Percentiles rank a stretch among this genome's conserved stretches.
Conservation (phyloP, 2,329 filamentous ascomycete genomes). For the Talaromyces islandicus region DNA sequence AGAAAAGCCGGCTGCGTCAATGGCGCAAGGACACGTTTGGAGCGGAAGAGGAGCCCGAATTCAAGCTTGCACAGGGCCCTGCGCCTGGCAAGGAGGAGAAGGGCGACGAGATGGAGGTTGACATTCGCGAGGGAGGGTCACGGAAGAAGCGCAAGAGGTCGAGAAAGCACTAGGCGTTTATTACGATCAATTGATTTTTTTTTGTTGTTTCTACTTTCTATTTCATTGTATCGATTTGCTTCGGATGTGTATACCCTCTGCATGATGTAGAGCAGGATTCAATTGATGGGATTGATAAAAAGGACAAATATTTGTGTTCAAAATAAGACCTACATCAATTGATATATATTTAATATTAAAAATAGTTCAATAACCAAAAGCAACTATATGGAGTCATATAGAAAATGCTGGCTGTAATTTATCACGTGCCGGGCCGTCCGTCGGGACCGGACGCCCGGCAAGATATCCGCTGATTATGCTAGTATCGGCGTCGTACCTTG, state of each 20-base stretch:
- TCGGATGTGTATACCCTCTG: background rate
- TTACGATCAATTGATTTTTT: no score
- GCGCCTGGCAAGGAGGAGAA: constrained; percentile 16
- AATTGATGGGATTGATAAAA: background rate
- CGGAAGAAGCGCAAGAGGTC: constrained; percentile 40
- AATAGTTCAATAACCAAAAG: no score
- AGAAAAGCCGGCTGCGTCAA: constrained; percentile 83
- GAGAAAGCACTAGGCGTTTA: constrained; percentile 32
- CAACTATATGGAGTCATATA: no score
- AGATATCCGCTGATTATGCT: background rate
- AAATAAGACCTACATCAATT: no score
- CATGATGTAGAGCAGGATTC: background rate
- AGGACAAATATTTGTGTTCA: background rate
- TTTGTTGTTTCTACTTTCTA: background rate
- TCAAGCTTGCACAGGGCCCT: constrained; percentile 23
- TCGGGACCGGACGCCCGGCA: background rate
- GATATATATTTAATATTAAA: no score
- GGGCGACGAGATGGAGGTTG: constrained; percentile 26
- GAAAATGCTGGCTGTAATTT: background rate
- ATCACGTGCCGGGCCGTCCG: background rate
- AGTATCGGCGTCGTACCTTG: background rate
- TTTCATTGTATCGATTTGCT: background rate
- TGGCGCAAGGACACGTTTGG: constrained; percentile 72
- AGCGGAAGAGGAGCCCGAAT: constrained; percentile 47
- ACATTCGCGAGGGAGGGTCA: constrained; percentile 37